Conservation (phyloP, 164 flowering plant genomes). For the Magnolia kwangsiensis region DNA sequence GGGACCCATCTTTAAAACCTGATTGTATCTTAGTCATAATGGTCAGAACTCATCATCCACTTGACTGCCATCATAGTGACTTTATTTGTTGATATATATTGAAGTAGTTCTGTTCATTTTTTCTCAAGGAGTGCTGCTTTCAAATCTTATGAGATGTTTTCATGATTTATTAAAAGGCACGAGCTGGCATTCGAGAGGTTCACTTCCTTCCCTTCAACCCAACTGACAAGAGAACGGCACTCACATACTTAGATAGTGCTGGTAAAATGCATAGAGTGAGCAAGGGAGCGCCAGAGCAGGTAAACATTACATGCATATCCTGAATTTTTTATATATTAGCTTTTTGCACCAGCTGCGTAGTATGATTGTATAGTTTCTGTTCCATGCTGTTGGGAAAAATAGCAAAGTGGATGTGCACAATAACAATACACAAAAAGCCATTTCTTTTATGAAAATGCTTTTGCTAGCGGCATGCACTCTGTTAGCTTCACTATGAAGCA, state of each 20-base stretch:
- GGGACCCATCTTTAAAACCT: neutral
- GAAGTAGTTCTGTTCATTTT: neutral
- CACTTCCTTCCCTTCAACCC: conserved; percentile 73
- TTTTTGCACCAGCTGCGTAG: neutral
- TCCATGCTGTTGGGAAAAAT: neutral
- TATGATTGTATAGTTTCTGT: neutral
- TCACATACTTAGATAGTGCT: conserved; percentile 45
- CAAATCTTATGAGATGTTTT: conserved; percentile 1
- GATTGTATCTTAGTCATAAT: neutral
- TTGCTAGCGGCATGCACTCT: neutral
- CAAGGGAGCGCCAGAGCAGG: conserved; percentile 74
- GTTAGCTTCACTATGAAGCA: neutral
- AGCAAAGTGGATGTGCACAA: neutral
- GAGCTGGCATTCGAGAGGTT: conserved; percentile 56
- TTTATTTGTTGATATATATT: neutral
- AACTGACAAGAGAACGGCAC: conserved; percentile 62
- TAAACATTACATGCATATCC: conserved; percentile 9
- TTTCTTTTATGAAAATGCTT: neutral
- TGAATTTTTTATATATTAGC: too few species aligned
- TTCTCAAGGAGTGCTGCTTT: neutral
- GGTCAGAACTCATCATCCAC: neutral
- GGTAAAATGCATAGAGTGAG: conserved; percentile 59
- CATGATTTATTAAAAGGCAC: conserved; percentile 32
- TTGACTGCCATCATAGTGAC: neutral
- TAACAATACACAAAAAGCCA: neutral